Conservation (phyloP, 208 protist genomes). For the Trypanosoma platydactyli region DNA sequence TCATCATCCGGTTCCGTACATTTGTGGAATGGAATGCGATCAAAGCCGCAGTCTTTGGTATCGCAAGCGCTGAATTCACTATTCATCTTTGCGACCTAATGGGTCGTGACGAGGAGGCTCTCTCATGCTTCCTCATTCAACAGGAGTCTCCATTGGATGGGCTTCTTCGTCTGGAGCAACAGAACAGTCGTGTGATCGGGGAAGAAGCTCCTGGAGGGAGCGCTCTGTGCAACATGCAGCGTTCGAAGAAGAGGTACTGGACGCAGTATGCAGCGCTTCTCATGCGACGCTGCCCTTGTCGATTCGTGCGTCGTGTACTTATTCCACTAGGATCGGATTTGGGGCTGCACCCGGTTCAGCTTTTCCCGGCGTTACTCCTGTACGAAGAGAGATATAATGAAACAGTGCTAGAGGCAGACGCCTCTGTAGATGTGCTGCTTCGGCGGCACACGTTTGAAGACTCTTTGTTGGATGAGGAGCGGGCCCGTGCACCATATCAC, state of each 20-base stretch:
- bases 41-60: constrained; percentile 17
- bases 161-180: constrained; percentile 34
- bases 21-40: constrained; percentile 23
- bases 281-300: constrained; percentile 31
- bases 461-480: constrained; percentile 17
- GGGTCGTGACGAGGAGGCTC: constrained; percentile 9
- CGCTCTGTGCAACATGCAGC: background rate
- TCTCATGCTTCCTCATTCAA: constrained; percentile 15
- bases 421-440: constrained; percentile 16
- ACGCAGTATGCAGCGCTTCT: constrained; percentile 29
- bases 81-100: constrained; percentile 4
- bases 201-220: background rate
- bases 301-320: constrained; percentile 36
- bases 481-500: constrained; percentile 16
- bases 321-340: constrained; percentile 24
- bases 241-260: constrained; percentile 18
- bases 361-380: constrained; percentile 38
- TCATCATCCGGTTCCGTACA: constrained; percentile 5
- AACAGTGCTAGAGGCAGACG: constrained; percentile 27
- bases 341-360: constrained; percentile 13
- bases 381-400: constrained; percentile 34
- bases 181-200: background rate
- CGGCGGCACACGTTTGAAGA: constrained; percentile 39
- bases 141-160: constrained; percentile 36
- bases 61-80: constrained; percentile 9